Conservation (phyloP, 257 asterid species). For the Datura wrightii region DNA sequence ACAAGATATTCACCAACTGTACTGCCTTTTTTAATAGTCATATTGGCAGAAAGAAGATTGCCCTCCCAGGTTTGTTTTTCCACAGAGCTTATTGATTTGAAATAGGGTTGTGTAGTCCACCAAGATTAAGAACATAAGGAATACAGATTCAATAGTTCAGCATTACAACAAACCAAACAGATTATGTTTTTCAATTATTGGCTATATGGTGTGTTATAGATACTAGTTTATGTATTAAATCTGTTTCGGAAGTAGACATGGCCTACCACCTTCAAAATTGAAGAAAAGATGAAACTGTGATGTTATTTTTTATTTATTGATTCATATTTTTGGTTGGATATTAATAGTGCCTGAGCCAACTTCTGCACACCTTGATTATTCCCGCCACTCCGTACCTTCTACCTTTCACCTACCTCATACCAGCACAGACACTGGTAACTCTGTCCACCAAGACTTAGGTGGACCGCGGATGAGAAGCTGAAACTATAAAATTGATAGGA, state of each 20-base stretch:
- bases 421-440: not conserved
- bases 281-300: not conserved
- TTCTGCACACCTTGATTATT: not conserved
- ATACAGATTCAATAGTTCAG: slow-evolving; percentile 16
- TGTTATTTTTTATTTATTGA: not conserved
- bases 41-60: not conserved
- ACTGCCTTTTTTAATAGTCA: not conserved
- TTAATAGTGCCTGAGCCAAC: not conserved
- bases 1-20: not conserved
- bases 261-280: slow-evolving; percentile 17
- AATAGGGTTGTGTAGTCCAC: not conserved
- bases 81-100: not conserved
- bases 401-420: not conserved
- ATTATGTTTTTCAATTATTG: not conserved
- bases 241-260: not conserved
- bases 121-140: not conserved
- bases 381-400: not conserved
- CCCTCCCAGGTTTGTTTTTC: slow-evolving; percentile 18
- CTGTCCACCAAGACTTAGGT: not conserved
- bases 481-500: not conserved
- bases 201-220: not conserved
- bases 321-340: not conserved
- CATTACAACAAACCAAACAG: slow-evolving; percentile 3
- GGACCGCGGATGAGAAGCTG: not conserved
- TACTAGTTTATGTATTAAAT: not conserved